Base-by-base conservation (phyloP, 2,329 filamentous ascomycete genomes). In the Mycosphaerella sp. region DNA sequence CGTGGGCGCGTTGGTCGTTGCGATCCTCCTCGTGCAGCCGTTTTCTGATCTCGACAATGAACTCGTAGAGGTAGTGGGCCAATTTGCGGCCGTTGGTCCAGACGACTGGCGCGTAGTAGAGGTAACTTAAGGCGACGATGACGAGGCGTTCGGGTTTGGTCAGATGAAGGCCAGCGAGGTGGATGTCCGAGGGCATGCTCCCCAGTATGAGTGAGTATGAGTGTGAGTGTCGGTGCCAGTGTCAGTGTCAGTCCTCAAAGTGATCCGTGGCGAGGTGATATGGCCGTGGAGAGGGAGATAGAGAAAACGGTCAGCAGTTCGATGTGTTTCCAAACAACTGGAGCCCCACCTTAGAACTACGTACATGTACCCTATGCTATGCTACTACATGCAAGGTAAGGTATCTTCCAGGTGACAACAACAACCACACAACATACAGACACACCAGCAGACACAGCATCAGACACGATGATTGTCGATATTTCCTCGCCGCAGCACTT, bases 401-500 rank as follows among this genome's bases (percentile, higher is more conserved):
- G n/a, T n/a, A n/a, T n/a, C n/a, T n/a, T n/a, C n/a, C n/a, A n/a
- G n/a, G 21, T 25, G 4, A 32, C 37, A 28, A 28, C 41, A 44
- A 49, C 52, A 48, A 41, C 39, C 35, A 43, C 50, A 42, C 30
- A 14, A 36, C 40, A 27, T 25, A 6, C 5, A 25, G 21, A 25
- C 21, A 10, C 44, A 25, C 49, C 35, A 47, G 28, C 44, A 35
- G 21, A 32, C n/a, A n/a, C 32, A 40, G 36, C 34, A 36, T 30
- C 53, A 32, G 40, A 52, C 52, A 52, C 21, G 53, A 76, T 75
- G 73, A 49, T 49, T 17, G 67, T 74, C 39, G 62, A 71, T 52
- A 72, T 75, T 53, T 65, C 68, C 36, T 74, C 72, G 41, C 67
- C 72, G 10, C 34, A 49, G 18, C 82, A 91, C 65, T 85, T 94